Evolutionary conservation across 352 stramenopile species (phyloP).

Genomic region (Globisporangium irregulare): DNA sequence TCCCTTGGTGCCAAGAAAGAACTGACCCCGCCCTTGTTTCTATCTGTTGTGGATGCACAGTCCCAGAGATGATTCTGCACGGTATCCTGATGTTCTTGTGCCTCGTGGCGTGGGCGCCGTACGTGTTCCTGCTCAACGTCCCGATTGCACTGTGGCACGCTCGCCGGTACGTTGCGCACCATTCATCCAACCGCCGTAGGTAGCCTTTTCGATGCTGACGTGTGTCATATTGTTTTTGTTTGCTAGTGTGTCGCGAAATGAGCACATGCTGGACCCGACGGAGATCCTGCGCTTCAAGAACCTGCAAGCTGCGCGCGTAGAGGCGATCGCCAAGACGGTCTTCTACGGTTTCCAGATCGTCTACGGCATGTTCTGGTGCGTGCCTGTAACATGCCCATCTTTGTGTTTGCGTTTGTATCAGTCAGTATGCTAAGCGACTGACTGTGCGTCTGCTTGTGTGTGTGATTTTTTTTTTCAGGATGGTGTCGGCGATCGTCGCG

Average conservation of each 20-base stretch:
- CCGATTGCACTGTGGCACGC: conserved; percentile 74
- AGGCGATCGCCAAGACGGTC: conserved; percentile 82
- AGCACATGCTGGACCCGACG: conserved; percentile 81
- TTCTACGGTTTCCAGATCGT: conserved; percentile 88
- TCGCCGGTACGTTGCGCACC: conserved; percentile 41
- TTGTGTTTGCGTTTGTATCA: not conserved
- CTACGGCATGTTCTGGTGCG: conserved; percentile 89
- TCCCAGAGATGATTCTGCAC: conserved; percentile 79
- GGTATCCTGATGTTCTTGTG: conserved; percentile 75
- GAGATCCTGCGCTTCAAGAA: conserved; percentile 89
- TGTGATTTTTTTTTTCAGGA: conserved; percentile 31
- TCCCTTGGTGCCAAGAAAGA: not conserved
- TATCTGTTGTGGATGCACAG: conserved; percentile 25
- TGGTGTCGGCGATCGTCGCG: conserved; percentile 82
- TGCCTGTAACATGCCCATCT: conserved; percentile 1
- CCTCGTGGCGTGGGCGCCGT: conserved; percentile 67
- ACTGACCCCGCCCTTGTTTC: conserved; percentile 3
- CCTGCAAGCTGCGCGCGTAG: conserved; percentile 66
- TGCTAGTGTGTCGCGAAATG: conserved; percentile 62
- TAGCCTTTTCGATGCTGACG: not conserved
- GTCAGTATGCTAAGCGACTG: not conserved
- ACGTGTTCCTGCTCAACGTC: conserved; percentile 78
- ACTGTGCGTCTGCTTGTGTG: not conserved
- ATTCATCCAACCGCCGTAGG: no score
- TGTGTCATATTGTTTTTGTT: not conserved